Evolutionary conservation across 768 basidiomycete species (phyloP).

Genomic region (Kockovaella imperatae): DNA sequence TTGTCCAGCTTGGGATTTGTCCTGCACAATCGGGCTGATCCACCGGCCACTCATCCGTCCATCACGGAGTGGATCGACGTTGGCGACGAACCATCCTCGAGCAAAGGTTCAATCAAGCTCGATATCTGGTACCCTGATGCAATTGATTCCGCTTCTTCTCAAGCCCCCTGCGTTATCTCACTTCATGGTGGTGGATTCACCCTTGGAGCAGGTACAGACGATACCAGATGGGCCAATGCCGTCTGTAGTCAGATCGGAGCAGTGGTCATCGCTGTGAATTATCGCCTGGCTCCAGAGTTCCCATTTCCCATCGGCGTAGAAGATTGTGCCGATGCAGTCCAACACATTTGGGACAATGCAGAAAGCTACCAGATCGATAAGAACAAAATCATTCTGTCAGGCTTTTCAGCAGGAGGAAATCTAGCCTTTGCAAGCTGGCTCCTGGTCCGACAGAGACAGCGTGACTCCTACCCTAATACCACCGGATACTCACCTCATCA

Average conservation of each 20-base stretch:
- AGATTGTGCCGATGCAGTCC: conserved; percentile 27
- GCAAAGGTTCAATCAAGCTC: background rate
- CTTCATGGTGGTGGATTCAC: conserved; percentile 22
- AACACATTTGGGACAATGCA: conserved; percentile 12
- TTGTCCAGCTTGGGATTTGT: background rate
- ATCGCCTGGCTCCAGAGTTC: conserved; percentile 25
- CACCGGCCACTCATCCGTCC: conserved; percentile 1
- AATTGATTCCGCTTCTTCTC: background rate
- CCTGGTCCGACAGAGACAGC: no score
- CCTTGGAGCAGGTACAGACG: conserved; percentile 21
- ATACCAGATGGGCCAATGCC: conserved; percentile 15
- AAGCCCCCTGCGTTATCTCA: conserved; percentile 5
- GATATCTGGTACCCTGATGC: conserved; percentile 5
- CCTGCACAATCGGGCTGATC: conserved; percentile 5
- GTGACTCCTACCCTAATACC: background rate
- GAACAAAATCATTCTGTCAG: conserved; percentile 14
- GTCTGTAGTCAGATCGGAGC: conserved; percentile 10
- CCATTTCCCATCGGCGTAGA: conserved; percentile 33
- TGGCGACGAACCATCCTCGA: background rate
- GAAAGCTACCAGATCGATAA: conserved; percentile 18
- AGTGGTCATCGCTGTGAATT: conserved; percentile 23
- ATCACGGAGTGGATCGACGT: conserved; percentile 3
- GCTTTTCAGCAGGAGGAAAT: conserved; percentile 34
- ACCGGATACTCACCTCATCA: conserved; percentile 5
- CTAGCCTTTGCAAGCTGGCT: conserved; percentile 14